Evolutionary conservation across 2,329 filamentous ascomycete genomes (phyloP), one percentile per base, ranked within the genome.

Genomic region (Exophiala sp.): DNA sequence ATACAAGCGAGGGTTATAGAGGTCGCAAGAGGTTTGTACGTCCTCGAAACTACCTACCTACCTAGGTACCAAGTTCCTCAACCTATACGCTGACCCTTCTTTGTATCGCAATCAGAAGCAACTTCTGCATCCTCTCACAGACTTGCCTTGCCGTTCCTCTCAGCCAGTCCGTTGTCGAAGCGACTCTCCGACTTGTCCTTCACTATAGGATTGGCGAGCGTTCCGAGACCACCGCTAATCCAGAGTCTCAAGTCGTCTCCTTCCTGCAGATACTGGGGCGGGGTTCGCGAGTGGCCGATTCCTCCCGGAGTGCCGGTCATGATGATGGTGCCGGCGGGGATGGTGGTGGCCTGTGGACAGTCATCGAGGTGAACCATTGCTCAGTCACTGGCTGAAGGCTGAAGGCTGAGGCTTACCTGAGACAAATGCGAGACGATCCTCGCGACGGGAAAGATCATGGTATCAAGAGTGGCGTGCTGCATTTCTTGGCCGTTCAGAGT

Each of bases 111-210:
- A 27, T 5, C 10, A 27, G 24, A 27, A 27, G 24, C 24, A 27
- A 27, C 24, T 27, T 27, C 24, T 10, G 24, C 24, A 27, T 27
- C 24, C 24, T 6, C 24, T 27, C 24, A 27, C 24, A 27, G 10
- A 27, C n/a, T n/a, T n/a, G 86, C 81, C 10, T 80, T 83, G 3
- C 85, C 86, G 60, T 82, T 84, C 11, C 91, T 58, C 37, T 40
- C 18, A 21, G 16, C 3, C 39, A 41, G 39, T n/a, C 39, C 39
- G 21, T 43, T 43, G 23, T 43, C 24, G 14, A 43, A 43, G 11
- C 11, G 11, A 7, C 11, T 32, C 7, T 3, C 6, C 8, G 29
- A 63, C 22, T 46, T 46, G 19, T 37, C 29, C 21, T 22, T 37
- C 10, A 38, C 32, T n/a, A 46, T 37, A 8, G 43, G 43, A 21